Evolutionary conservation across 371 early-diverging fungal genomes (phyloP).

Genomic region (Rhizomucor pusillus): DNA sequence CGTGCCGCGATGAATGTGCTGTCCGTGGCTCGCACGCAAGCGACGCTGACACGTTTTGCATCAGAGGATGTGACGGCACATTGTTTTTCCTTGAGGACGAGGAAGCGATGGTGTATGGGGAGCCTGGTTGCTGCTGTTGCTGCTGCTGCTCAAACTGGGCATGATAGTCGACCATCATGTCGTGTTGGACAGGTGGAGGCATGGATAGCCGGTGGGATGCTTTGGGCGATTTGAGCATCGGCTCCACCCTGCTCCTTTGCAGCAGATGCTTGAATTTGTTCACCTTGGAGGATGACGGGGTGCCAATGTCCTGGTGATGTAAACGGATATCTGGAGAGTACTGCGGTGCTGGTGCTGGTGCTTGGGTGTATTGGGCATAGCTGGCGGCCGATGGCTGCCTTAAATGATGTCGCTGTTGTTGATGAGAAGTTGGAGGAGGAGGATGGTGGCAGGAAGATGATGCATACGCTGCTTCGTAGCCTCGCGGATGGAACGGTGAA

Average conservation of each 20-base stretch:
- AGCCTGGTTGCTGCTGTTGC: background rate
- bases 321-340: too few relatives aligned
- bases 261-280: constrained; percentile 17
- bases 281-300: constrained; percentile 7
- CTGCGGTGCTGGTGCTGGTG: too few relatives aligned
- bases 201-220: constrained; percentile 13
- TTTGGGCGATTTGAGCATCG: constrained; percentile 8
- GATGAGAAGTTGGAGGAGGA: constrained; percentile 1
- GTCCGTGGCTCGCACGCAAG: background rate
- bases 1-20: constrained; percentile 1
- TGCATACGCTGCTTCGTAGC: background rate
- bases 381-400: background rate
- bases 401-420: background rate
- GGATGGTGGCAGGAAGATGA: background rate
- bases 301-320: too few relatives aligned
- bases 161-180: background rate
- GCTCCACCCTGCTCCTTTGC: constrained; percentile 16
- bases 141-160: background rate
- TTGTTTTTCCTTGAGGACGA: background rate
- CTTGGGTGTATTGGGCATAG: too few relatives aligned
- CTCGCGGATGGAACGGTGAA: background rate
- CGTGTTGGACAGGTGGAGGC: constrained; percentile 10
- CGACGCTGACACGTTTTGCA: background rate
- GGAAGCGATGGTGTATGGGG: background rate
- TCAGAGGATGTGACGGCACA: background rate